A percentile compares a stretch with the other conserved stretches of the same genome.
Evolutionary conservation across 192 early-diverging fungal genomes (phyloP).

Genomic region (Allomyces macrogynus): DNA sequence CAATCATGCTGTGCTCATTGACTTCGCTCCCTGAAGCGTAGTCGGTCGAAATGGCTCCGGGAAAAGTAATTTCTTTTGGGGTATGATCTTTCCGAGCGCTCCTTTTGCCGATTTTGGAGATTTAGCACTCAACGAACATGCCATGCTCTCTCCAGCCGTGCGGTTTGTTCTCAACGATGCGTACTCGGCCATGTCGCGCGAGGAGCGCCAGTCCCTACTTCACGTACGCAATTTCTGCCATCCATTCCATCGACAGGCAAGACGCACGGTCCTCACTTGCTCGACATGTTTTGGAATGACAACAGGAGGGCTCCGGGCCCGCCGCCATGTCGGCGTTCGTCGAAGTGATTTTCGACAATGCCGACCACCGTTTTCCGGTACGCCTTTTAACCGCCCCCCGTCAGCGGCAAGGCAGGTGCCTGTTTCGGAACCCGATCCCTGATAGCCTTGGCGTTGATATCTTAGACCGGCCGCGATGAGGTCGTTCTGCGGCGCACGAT

Average conservation of each 20-base stretch:
- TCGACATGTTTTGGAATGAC: constrained; percentile 1
- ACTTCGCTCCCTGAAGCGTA: constrained; percentile 4
- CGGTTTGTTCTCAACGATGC: constrained; percentile 91
- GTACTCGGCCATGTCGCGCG: constrained; percentile 75
- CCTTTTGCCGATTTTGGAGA: neutral
- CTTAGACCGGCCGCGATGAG: constrained; percentile 70
- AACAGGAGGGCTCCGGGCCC: constrained; percentile 70
- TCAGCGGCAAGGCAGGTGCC: neutral
- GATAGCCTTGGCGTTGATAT: constrained; percentile 1
- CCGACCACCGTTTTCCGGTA: constrained; percentile 76
- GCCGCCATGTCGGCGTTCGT: constrained; percentile 90
- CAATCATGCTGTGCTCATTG: too few species aligned
- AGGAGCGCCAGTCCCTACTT: constrained; percentile 80
- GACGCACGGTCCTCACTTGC: constrained; percentile 5
- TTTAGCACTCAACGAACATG: too few species aligned
- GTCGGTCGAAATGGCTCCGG: constrained; percentile 95
- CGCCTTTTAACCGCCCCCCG: neutral
- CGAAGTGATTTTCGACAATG: constrained; percentile 90
- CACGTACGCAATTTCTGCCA: constrained; percentile 33
- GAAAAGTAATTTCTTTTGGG: constrained; percentile 94
- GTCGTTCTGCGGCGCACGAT: constrained; percentile 80
- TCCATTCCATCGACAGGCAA: too few species aligned
- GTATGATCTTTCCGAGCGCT: constrained; percentile 15
- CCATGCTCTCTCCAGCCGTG: constrained; percentile 35
- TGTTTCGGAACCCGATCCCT: neutral